Evolutionary conservation across 2,329 filamentous ascomycete genomes (phyloP).

Genomic region (Berkeleyomyces basicola): DNA sequence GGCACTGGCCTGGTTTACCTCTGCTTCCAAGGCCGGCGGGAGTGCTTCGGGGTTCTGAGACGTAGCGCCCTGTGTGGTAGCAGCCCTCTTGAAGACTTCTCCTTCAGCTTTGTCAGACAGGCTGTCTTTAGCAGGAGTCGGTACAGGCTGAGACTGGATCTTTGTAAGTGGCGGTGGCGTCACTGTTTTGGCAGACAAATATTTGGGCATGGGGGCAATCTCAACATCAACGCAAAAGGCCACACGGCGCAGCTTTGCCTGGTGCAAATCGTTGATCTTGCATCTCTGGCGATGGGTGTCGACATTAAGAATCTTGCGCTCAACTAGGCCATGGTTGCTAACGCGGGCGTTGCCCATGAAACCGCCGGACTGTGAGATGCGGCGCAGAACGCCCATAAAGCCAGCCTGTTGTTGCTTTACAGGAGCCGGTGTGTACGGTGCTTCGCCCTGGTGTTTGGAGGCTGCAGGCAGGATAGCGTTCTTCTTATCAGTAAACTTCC

Average conservation of each 20-base stretch:
- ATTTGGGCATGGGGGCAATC: conserved; percentile 74
- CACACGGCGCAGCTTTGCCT: conserved; percentile 68
- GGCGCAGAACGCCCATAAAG: conserved; percentile 66
- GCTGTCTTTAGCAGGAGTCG: background rate
- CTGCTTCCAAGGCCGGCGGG: background rate
- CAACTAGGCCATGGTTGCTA: conserved; percentile 53
- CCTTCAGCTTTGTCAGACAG: conserved; percentile 11
- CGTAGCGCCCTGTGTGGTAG: background rate
- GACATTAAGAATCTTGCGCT: conserved; percentile 69
- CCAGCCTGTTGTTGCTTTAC: conserved; percentile 52
- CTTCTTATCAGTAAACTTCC: conserved; percentile 23
- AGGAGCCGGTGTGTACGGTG: conserved; percentile 57
- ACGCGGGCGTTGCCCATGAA: conserved; percentile 28
- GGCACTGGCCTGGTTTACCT: background rate
- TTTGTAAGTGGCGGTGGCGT: background rate
- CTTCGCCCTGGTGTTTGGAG: conserved; percentile 38
- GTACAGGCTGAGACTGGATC: background rate
- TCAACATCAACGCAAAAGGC: conserved; percentile 96
- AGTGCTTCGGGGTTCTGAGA: background rate
- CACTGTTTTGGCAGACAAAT: conserved; percentile 33
- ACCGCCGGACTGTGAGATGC: conserved; percentile 53
- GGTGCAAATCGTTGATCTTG: conserved; percentile 59
- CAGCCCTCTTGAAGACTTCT: conserved; percentile 8
- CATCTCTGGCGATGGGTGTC: conserved; percentile 67
- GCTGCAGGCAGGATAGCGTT: conserved; percentile 44